phyloP scores from a whole-genome alignment of 2,329 filamentous ascomycete species.

The Verticillium nubilum region DNA sequence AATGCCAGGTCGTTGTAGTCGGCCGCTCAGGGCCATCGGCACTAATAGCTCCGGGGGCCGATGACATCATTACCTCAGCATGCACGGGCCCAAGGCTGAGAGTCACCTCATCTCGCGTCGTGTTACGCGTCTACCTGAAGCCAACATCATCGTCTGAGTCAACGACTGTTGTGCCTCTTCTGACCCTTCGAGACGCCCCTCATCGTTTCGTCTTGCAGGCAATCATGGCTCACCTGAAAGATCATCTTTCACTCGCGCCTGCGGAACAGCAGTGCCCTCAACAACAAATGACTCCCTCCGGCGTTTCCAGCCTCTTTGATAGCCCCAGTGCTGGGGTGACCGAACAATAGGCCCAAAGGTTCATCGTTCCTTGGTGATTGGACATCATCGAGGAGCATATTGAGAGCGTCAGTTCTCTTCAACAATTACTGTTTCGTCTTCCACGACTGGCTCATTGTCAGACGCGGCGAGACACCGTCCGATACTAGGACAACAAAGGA shows the following conservation, averaged over 20 bases:
- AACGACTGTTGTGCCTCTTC: not conserved
- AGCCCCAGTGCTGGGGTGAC: conserved; percentile 49
- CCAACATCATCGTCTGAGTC: not conserved
- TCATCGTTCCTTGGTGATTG: conserved; percentile 15
- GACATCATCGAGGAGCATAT: not conserved
- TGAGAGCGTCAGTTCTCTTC: not conserved
- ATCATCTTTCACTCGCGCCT: not conserved
- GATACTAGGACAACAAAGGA: not conserved
- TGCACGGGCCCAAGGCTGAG: not conserved
- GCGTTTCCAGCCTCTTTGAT: conserved; percentile 21
- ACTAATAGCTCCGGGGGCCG: not conserved
- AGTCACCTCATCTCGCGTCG: not conserved
- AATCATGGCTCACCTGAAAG: not conserved
- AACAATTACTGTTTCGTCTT: not conserved
- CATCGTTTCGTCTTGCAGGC: not conserved
- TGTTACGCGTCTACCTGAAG: not conserved
- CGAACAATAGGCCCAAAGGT: conserved; percentile 29
- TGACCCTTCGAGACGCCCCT: not conserved
- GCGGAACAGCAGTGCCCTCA: not conserved
- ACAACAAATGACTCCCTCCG: conserved; percentile 15
- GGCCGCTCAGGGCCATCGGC: not conserved
- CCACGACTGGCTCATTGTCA: not conserved
- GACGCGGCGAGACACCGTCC: not conserved
- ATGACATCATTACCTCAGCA: not conserved
- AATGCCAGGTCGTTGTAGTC: not conserved